Evolutionary conservation across 2,329 filamentous ascomycete species (phyloP).

Genomic region (Fusarium nygamai): DNA sequence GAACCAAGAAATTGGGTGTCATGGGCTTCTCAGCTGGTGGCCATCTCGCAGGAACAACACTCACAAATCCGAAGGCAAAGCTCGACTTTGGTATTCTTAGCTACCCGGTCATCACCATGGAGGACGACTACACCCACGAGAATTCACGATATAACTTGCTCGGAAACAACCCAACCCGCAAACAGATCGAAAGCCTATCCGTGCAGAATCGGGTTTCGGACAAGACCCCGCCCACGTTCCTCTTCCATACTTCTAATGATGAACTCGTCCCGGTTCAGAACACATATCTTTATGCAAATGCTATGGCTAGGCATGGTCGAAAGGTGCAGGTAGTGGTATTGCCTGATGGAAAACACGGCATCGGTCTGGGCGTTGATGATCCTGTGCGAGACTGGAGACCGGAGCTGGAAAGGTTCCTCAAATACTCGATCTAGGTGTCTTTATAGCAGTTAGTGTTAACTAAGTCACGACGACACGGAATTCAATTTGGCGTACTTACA

Average conservation of each 20-base stretch:
- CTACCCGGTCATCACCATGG: constrained; percentile 27
- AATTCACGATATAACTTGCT: constrained; percentile 27
- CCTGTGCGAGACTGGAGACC: constrained; percentile 28
- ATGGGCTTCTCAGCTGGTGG: constrained; percentile 34
- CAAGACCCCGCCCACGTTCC: constrained; percentile 18
- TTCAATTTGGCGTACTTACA: neutral
- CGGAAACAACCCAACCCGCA: constrained; percentile 1
- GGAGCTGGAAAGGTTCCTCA: constrained; percentile 24
- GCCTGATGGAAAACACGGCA: constrained; percentile 20
- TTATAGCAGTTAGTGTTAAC: accelerated
- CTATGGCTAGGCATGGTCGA: constrained; percentile 19
- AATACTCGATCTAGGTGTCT: constrained; percentile 20
- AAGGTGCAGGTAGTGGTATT: constrained; percentile 15
- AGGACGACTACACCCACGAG: constrained; percentile 20
- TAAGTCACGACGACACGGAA: accelerated
- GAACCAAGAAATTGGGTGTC: constrained; percentile 15
- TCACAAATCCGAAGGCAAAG: constrained; percentile 16
- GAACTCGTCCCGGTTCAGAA: constrained; percentile 25
- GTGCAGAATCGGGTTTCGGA: constrained; percentile 22
- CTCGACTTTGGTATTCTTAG: constrained; percentile 32
- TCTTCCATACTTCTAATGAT: constrained; percentile 32
- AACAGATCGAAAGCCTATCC: constrained; percentile 17
- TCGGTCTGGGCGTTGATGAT: constrained; percentile 23
- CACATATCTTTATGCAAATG: constrained; percentile 17
- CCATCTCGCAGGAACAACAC: constrained; percentile 25